Percentiles rank a stretch among this genome's conserved stretches.
Conservation (phyloP, 768 basidiomycete species). For the Suillus subaureus region DNA sequence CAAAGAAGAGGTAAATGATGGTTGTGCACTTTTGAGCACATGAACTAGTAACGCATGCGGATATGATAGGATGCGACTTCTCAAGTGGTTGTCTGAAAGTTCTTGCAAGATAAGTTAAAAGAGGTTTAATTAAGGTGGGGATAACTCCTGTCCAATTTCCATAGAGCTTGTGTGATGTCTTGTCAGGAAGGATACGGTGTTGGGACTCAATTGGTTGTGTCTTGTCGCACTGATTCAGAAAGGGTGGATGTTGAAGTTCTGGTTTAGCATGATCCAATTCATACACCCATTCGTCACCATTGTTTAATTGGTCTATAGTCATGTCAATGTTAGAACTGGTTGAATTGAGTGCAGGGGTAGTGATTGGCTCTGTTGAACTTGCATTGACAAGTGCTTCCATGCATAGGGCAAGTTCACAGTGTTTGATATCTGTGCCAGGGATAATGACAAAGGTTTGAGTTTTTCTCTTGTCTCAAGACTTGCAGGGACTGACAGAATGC, state of each 20-base stretch:
- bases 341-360: neutral
- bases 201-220: neutral
- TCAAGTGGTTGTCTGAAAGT: neutral
- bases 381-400: neutral
- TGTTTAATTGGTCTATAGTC: neutral
- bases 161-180: neutral
- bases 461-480: constrained; percentile 5
- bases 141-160: neutral
- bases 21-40: neutral
- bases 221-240: too few species aligned
- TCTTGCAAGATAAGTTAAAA: neutral
- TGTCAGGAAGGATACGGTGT: neutral
- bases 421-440: neutral
- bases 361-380: neutral
- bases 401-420: neutral
- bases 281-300: neutral
- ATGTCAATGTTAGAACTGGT: neutral
- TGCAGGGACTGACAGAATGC: neutral
- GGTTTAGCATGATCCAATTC: neutral
- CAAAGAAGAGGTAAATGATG: neutral
- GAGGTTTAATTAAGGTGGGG: neutral
- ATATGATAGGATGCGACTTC: neutral
- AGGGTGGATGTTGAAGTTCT: too few species aligned
- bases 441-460: constrained; percentile 7
- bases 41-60: neutral